Evolutionary conservation across 257 asterid species (phyloP), one percentile per base, ranked within the genome.

Genomic region (Solanum dulcamara): DNA sequence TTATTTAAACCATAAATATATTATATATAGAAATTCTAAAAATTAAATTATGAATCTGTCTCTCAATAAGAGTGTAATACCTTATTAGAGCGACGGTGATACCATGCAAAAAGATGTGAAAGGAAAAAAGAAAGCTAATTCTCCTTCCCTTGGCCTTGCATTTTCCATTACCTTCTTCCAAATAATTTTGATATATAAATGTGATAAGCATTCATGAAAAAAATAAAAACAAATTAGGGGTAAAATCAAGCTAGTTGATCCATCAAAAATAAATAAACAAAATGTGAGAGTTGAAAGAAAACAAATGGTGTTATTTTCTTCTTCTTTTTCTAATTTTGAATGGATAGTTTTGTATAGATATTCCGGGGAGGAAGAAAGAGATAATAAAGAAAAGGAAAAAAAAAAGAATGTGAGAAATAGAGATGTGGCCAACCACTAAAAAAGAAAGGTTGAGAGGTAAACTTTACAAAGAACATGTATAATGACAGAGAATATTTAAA

Each of bases 361-460:
- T 77, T 26, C 40, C 48, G 2, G 28, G 42, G 11, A 46, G 44
- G 64, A 28, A 70, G 12, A n/a, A 79, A 60, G 85, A 75, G 42
- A 18, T 18, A 86, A n/a, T n/a, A 87, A 70, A 79, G 32, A 2
- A n/a, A 55, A 72, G 85, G 62, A 74, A 84, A 38, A 77, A 81
- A 88, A 62, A 84, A 62, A 71, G 51, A 30, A 75, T 62, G 44
- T 10, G 86, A 83, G 71, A 28, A 59, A 32, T 81, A 83, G 91
- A 90, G 86, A 87, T 46, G 60, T 86, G 91, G 90, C 88, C 81
- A 86, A 83, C 93, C 92, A 87, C 89, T 87, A 75, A 75, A 72
- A 81, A 86, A 77, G 62, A 85, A 50, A 85, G 87, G 86, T 37
- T 7, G 82, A 40, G 83, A 59, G 83, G 72, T 75, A 18, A 70